Percentiles rank a stretch among this genome's conserved stretches.
Evolutionary conservation across 2,329 filamentous ascomycete genomes (phyloP).

Genomic region (Cladosporium cucumerinum): DNA sequence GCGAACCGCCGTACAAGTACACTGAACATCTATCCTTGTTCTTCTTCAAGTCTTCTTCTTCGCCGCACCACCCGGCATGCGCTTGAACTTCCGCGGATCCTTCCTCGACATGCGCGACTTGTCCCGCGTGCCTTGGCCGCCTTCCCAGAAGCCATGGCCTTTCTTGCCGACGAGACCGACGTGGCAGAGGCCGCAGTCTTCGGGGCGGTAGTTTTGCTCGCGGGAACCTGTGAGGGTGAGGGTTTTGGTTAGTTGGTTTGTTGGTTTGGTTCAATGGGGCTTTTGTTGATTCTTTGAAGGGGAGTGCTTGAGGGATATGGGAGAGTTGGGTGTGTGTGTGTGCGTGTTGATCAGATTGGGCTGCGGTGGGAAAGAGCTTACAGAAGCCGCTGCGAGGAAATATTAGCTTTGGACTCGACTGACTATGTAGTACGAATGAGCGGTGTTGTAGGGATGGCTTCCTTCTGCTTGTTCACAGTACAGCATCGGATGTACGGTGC

Average conservation of each 20-base stretch:
- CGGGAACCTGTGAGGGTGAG: slow-evolving; percentile 49
- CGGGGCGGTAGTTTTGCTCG: slow-evolving; percentile 74
- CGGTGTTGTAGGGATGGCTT: no score
- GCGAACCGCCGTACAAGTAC: background rate
- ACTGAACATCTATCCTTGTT: background rate
- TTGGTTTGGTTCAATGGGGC: background rate
- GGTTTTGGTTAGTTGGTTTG: slow-evolving; percentile 32
- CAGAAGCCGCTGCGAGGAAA: slow-evolving; percentile 19
- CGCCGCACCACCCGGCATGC: slow-evolving; percentile 5
- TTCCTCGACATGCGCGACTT: slow-evolving; percentile 68
- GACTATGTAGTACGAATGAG: background rate
- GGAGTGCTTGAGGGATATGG: background rate
- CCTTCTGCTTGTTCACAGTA: no score
- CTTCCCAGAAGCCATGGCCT: slow-evolving; percentile 76
- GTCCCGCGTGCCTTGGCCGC: slow-evolving; percentile 72
- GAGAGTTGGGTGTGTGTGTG: background rate
- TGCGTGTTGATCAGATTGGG: no score
- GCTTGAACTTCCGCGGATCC: slow-evolving; percentile 67
- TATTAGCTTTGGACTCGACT: background rate
- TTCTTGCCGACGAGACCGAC: slow-evolving; percentile 66
- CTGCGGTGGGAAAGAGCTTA: slow-evolving; percentile 9
- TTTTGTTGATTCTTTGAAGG: background rate
- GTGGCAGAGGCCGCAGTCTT: slow-evolving; percentile 72
- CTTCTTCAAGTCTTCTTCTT: slow-evolving; percentile 10
- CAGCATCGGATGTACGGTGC: background rate